Base-by-base conservation (phyloP, 1,139 yeast species). In the Protomyces arabidopsidicola region DNA sequence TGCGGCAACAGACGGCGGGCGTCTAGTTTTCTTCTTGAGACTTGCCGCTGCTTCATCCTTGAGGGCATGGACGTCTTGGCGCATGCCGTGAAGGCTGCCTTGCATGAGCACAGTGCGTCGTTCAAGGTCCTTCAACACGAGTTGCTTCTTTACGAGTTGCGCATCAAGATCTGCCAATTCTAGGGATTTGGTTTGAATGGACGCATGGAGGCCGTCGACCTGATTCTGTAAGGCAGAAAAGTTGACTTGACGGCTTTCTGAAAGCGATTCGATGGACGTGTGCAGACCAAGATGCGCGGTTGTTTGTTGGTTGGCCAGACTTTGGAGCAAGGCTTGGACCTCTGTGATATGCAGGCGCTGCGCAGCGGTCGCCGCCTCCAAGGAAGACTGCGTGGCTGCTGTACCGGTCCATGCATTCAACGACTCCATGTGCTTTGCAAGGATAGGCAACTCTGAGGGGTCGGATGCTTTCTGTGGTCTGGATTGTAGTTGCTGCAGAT, bases 1-100 rank as follows among this genome's bases (percentile, higher is more conserved):
- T 34, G 53, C 34, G 20, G 48, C 48, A 18, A 58, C 35, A 20
- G 62, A 42, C 18, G 52, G 53, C 35, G 42, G 42, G 38, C 50
- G 16, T 16, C 51, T 22, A 6, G 36, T 48, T 10, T 50, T 35
- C 35, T 58, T 58, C 45, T 58, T 58, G 10, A 36, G 42, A 9
- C 53, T 48, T 16, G 35, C 52, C 6, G 24, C 38, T 8, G 24
- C 56, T 35, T 50, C 45, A 5, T 24, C 53, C 16, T 34, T 14
- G 36, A 27, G 20, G 14, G 55, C 22, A 10, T 52, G 8, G 2
- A 52, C 50, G 14, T 42, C 34, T 10, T 31, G 45, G 16, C 36
- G 45, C 45, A 34, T 27, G 35, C 60, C 45, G 2, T 10, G 20
- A 2, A 18, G 14, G 27, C 45, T 27, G 24, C 45, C 16, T 20